These are phyloP conservation scores for Juglanconis sp. DNA, from an alignment of 2,329 filamentous ascomycete species.

Conservation along the genomic window DNA sequence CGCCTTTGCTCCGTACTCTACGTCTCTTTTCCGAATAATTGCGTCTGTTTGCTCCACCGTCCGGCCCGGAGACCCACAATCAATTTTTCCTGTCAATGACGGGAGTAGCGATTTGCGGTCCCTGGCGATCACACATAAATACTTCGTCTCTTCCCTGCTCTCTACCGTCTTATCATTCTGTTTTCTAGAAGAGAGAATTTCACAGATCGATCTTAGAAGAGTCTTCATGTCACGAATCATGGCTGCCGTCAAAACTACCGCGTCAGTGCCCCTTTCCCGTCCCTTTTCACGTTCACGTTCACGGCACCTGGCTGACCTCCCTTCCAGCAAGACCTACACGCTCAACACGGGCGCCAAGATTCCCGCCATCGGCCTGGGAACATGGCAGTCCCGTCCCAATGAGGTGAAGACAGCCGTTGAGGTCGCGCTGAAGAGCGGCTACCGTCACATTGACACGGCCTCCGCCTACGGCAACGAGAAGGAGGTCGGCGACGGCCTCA, in stretches of 20 bases:
- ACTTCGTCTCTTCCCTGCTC: background rate
- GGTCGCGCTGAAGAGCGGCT: conserved; percentile 63
- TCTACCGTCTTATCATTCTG: too few species aligned
- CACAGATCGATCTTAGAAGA: background rate
- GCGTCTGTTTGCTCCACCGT: background rate
- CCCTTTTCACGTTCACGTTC: background rate
- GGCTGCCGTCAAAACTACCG: conserved; percentile 28
- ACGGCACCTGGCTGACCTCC: background rate
- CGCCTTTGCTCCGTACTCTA: background rate
- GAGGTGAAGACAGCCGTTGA: conserved; percentile 71
- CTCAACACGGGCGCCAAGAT: conserved; percentile 78
- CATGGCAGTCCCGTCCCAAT: conserved; percentile 71
- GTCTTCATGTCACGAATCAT: conserved; percentile 21
- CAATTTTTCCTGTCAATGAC: background rate
- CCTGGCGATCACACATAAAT: background rate
- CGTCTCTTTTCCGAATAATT: background rate
- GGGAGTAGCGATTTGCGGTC: background rate
- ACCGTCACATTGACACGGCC: conserved; percentile 75
- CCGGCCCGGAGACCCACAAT: background rate
- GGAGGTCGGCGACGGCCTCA: conserved; percentile 65
- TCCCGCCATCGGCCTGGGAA: conserved; percentile 72
- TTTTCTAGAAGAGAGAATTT: background rate
- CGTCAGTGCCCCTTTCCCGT: conserved; percentile 11
- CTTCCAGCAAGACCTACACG: conserved; percentile 53
- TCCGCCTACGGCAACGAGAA: conserved; percentile 75